Evolutionary conservation across 75 land plant species (phyloP).

Genomic region (Cryptomeria japonica): DNA sequence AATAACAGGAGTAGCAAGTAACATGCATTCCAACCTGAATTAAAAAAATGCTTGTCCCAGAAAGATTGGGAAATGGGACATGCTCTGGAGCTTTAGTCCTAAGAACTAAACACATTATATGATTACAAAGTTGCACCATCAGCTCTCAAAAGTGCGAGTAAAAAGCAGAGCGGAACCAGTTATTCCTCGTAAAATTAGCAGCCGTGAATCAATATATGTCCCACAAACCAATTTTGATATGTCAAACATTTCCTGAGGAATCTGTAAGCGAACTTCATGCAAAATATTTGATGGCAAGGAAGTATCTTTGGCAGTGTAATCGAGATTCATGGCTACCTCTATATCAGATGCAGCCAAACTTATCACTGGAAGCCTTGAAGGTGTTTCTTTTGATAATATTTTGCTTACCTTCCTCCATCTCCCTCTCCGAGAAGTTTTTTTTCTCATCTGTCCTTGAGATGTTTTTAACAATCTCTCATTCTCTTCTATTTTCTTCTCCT

Average conservation of each 20-base stretch:
- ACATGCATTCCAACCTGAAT: not conserved
- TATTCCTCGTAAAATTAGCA: slow-evolving; percentile 67
- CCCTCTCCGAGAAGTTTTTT: slow-evolving; percentile 20
- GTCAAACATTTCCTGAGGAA: slow-evolving; percentile 87
- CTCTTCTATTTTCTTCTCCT: slow-evolving; percentile 14
- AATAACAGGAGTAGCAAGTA: not conserved
- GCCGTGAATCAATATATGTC: slow-evolving; percentile 75
- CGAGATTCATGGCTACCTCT: slow-evolving; percentile 69
- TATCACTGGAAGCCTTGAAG: slow-evolving; percentile 65
- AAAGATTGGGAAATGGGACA: not conserved
- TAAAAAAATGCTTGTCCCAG: not conserved
- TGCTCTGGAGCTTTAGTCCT: not conserved
- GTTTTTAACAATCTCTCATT: not conserved
- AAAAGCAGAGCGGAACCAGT: slow-evolving; percentile 80
- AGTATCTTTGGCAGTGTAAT: slow-evolving; percentile 16
- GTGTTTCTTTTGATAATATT: slow-evolving; percentile 39
- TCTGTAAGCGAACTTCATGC: slow-evolving; percentile 62
- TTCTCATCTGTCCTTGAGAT: slow-evolving; percentile 18
- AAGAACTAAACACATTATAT: not conserved
- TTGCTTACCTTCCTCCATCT: slow-evolving; percentile 36
- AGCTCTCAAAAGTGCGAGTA: slow-evolving; percentile 21
- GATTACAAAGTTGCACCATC: not conserved
- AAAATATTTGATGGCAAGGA: slow-evolving; percentile 32
- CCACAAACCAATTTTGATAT: slow-evolving; percentile 79
- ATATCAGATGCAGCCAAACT: slow-evolving; percentile 56